Percentiles rank a stretch among this genome's conserved stretches.
Evolutionary conservation across 371 early-diverging fungal species (phyloP).

Genomic region (Syncephalis plumigaleata): DNA sequence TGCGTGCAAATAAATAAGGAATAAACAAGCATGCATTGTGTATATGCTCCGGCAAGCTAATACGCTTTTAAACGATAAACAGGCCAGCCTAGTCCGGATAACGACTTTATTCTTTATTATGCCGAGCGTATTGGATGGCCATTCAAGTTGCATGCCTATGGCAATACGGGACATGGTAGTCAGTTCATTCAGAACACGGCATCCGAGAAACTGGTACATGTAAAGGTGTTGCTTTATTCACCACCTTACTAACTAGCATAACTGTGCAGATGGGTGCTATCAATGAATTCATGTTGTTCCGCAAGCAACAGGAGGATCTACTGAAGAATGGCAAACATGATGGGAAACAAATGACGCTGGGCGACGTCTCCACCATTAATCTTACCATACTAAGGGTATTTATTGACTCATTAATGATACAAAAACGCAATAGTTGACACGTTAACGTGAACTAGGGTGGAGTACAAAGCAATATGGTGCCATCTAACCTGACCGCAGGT

Average conservation of each 20-base stretch:
- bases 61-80: too few species aligned
- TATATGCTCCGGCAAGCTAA: too few species aligned
- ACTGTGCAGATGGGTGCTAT: neutral
- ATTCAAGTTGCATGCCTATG: slow-evolving; percentile 24
- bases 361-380: slow-evolving; percentile 63
- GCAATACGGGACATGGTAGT: slow-evolving; percentile 61
- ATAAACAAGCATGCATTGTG: neutral
- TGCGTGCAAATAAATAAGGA: neutral
- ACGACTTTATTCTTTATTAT: too few species aligned
- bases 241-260: neutral
- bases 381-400: slow-evolving; percentile 36
- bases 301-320: slow-evolving; percentile 26
- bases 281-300: slow-evolving; percentile 10
- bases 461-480: too few species aligned
- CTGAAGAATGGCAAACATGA: slow-evolving; percentile 22
- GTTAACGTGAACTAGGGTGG: neutral
- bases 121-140: neutral
- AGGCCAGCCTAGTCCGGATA: slow-evolving; percentile 32
- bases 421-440: neutral
- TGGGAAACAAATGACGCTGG: slow-evolving; percentile 27
- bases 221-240: slow-evolving; percentile 4
- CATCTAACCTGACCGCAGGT: too few species aligned
- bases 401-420: neutral
- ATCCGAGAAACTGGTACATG: slow-evolving; percentile 35
- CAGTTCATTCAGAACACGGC: slow-evolving; percentile 52